Evolutionary conservation across 176 grass and related monocot genomes (phyloP).

Genomic region (Eleusine indica): DNA sequence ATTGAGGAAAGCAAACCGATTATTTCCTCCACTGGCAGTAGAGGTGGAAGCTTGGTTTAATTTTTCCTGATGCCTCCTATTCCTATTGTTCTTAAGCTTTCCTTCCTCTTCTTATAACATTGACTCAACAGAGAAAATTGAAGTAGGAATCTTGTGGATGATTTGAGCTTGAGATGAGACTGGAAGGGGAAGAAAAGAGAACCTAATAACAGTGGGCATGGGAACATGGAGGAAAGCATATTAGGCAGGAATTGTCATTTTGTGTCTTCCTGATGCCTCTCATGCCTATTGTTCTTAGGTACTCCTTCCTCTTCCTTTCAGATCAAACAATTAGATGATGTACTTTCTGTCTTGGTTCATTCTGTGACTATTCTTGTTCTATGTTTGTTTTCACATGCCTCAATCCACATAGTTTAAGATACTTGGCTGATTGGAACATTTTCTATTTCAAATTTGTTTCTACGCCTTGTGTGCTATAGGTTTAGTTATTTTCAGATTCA

Average conservation of each 20-base stretch:
- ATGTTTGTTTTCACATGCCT: background rate
- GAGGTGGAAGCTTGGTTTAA: constrained; percentile 11
- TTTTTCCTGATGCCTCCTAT: constrained; percentile 40
- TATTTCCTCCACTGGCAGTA: background rate
- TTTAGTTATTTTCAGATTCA: background rate
- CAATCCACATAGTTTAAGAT: background rate
- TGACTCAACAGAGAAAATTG: background rate
- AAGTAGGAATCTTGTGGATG: constrained; percentile 3
- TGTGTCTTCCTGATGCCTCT: constrained; percentile 37
- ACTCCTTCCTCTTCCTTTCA: constrained; percentile 9
- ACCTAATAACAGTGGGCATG: constrained; percentile 23
- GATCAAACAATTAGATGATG: background rate
- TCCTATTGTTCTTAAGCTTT: constrained; percentile 33
- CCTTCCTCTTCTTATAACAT: constrained; percentile 17
- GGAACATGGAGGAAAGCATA: constrained; percentile 32
- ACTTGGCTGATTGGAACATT: background rate
- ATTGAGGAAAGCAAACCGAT: constrained; percentile 1
- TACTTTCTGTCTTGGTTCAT: background rate
- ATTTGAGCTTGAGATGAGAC: background rate
- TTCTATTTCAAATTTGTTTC: background rate
- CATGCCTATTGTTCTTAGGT: constrained; percentile 29
- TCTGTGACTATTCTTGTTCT: background rate
- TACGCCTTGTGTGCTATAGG: background rate
- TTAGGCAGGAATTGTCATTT: background rate
- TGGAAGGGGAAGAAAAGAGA: constrained; percentile 30